Conservation (phyloP, 2,329 filamentous ascomycete genomes). For the Microcyclospora pomicola region DNA sequence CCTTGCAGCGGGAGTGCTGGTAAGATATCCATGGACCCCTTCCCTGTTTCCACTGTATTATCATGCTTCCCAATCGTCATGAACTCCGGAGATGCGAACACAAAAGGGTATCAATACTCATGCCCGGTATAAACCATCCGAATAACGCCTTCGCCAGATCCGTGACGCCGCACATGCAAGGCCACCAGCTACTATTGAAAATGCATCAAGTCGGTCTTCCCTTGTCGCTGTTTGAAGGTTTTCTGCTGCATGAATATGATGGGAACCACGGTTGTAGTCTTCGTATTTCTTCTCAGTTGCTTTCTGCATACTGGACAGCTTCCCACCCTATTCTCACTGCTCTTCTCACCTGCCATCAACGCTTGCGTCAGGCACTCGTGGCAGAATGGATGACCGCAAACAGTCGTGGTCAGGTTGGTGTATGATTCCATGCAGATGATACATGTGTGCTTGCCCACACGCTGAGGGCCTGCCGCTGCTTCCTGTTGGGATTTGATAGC, state of each 20-base stretch:
- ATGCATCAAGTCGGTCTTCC: not conserved
- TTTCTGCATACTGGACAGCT: constrained; percentile 36
- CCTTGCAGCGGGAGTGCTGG: no score
- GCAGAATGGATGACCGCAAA: constrained; percentile 51
- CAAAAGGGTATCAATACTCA: no score
- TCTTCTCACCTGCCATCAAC: constrained; percentile 42
- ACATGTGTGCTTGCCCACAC: constrained; percentile 40
- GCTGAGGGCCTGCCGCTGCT: constrained; percentile 16
- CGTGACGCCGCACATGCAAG: no score
- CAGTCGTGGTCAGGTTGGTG: constrained; percentile 45
- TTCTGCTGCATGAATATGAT: constrained; percentile 27
- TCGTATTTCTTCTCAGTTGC: constrained; percentile 22
- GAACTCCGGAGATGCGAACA: no score
- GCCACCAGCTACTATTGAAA: not conserved
- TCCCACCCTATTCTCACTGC: constrained; percentile 28
- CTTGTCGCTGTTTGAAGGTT: constrained; percentile 5
- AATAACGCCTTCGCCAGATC: no score
- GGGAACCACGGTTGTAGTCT: constrained; percentile 29
- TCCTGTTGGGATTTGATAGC: constrained; percentile 16
- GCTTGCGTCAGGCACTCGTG: constrained; percentile 49
- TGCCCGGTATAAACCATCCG: no score
- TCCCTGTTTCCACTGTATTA: no score
- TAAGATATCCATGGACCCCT: no score
- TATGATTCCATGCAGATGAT: constrained; percentile 51
- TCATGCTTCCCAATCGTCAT: no score